These are phyloP conservation scores for Leonotis leonurus DNA, from an alignment of 257 asterid species.

Conservation along the genomic window DNA sequence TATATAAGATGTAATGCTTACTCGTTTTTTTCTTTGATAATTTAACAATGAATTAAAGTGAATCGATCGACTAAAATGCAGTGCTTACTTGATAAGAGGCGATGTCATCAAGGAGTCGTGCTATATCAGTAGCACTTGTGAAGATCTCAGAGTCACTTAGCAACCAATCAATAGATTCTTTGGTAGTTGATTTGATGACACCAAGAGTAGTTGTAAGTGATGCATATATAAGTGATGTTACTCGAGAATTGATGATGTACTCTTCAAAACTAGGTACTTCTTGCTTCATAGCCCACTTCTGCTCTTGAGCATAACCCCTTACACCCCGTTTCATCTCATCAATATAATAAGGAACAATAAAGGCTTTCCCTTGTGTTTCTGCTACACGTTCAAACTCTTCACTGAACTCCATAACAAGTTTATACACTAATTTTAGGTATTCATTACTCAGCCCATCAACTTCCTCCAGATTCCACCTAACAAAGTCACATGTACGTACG, in stretches of 20 bases:
- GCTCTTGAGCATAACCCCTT: neutral
- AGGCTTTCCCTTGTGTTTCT: neutral
- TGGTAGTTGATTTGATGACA: neutral
- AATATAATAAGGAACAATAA: neutral
- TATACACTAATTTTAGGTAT: neutral
- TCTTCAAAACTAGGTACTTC: neutral
- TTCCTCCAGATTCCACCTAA: no score
- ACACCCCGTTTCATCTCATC: neutral
- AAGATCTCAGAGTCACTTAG: neutral
- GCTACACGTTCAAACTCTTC: slow-evolving; percentile 6
- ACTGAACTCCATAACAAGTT: neutral
- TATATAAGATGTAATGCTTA: no score
- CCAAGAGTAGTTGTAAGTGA: neutral
- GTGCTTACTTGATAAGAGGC: neutral
- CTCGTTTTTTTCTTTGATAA: no score
- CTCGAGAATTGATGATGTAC: neutral
- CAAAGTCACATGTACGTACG: no score
- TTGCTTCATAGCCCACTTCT: neutral
- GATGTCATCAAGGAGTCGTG: neutral
- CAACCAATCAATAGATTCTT: neutral
- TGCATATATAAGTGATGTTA: neutral
- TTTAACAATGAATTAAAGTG: no score
- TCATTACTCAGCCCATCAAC: no score
- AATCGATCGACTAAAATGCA: no score
- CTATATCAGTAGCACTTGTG: neutral